These are phyloP conservation scores for Peniophora sp. DNA, from an alignment of 1,284 basidiomycete genomes.

Conservation along the genomic window DNA sequence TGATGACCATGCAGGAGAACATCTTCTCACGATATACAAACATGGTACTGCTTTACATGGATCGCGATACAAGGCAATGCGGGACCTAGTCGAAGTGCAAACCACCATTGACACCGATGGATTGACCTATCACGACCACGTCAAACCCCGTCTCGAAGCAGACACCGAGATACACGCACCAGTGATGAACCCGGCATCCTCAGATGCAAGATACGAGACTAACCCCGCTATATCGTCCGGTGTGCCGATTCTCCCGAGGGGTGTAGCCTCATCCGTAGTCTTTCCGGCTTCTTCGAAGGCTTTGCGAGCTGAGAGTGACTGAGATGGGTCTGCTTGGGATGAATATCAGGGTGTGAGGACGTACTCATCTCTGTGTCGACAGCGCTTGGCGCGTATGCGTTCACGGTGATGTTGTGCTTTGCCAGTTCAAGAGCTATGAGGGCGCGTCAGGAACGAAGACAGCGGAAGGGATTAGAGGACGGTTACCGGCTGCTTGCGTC, in stretches of 20 bases:
- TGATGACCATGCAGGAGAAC: no score
- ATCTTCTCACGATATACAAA: no score
- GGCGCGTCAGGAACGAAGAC: not conserved
- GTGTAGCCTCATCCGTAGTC: not conserved
- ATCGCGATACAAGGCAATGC: no score
- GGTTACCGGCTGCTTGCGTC: conserved; percentile 11
- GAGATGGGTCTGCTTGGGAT: not conserved
- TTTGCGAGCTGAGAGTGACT: not conserved
- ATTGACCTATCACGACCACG: not conserved
- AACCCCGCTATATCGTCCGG: conserved; percentile 13
- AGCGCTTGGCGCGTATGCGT: conserved; percentile 15
- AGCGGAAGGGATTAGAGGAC: not conserved
- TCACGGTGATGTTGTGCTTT: conserved; percentile 14
- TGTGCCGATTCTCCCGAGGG: conserved; percentile 4
- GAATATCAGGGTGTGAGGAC: not conserved
- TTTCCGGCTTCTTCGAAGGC: not conserved
- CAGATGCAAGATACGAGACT: conserved; percentile 14
- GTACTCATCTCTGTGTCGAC: conserved; percentile 12
- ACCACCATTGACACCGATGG: not conserved
- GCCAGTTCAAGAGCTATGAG: conserved; percentile 10
- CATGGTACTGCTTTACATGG: no score
- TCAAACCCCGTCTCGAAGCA: no score
- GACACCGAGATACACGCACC: conserved; percentile 6
- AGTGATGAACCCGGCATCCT: conserved; percentile 13
- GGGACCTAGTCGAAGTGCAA: not conserved